These are phyloP conservation scores for Hypocreales sp. DNA, from an alignment of 2,329 filamentous ascomycete species.

Conservation along the genomic window DNA sequence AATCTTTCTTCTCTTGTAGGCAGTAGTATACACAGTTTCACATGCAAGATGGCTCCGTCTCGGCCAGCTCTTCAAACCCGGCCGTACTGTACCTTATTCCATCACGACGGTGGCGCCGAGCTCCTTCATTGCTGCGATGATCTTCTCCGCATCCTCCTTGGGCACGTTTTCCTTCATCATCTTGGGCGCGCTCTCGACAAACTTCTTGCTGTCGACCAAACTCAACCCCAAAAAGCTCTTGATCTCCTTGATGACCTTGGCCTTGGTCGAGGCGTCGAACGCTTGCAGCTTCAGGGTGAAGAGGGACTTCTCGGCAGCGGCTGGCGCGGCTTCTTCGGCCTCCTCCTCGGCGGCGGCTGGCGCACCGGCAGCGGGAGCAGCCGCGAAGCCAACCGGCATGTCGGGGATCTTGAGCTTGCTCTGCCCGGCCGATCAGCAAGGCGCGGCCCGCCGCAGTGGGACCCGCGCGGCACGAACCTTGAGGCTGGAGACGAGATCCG, in stretches of 20 bases:
- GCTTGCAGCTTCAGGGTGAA: constrained; percentile 92
- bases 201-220: constrained; percentile 99
- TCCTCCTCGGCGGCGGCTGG: constrained; percentile 56
- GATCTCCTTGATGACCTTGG: constrained; percentile 99
- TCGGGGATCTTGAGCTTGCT: constrained; percentile 94
- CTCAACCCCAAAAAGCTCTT: constrained; percentile 90
- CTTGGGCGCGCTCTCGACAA: constrained; percentile 96
- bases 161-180: constrained; percentile 97
- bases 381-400: constrained; percentile 85
- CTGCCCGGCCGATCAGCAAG: constrained; percentile 27
- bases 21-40: constrained; percentile 23
- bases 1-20: constrained; percentile 4
- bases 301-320: constrained; percentile 87
- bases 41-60: constrained; percentile 19
- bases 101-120: constrained; percentile 79
- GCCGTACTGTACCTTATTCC: too few relatives aligned
- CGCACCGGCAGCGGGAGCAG: constrained; percentile 50
- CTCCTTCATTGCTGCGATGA: constrained; percentile 85
- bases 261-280: constrained; percentile 79
- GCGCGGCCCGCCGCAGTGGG: constrained; percentile 4
- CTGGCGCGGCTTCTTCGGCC: constrained; percentile 75
- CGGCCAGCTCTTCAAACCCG: constrained; percentile 17
- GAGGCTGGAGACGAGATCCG: constrained; percentile 82
- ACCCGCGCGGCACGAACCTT: constrained; percentile 49
- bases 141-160: constrained; percentile 99